Base-by-base conservation (phyloP, 805 yeast genomes). In the Komagataella kurtzmanii region DNA sequence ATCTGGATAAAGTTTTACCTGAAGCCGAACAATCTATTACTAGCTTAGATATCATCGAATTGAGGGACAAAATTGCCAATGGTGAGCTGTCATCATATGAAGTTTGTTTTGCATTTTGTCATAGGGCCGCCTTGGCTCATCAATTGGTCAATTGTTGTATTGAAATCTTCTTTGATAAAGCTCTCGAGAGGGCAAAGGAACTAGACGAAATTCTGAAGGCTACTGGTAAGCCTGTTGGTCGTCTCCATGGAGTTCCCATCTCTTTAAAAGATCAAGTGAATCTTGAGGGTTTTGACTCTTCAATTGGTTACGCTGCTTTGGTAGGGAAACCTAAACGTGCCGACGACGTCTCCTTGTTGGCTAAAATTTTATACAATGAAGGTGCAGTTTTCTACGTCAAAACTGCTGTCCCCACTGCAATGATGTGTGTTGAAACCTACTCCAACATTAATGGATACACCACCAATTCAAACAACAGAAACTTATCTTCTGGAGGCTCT, bases 401-500 rank as follows among this genome's bases (percentile, higher is more conserved):
- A 60, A 81, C 85, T 3, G 69, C 67, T 47, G 67, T 66, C 12
- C 85, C 86, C 7, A 83, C 79, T 61, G 74, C 78, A 2, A 68
- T 81, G 68, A 79, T 81, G 83, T 81, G 77, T 53, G 63, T 76
- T 55, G 83, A 79, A 58, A 75, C 83, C 12, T 63, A 65, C 53
- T 76, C 77, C 56, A 72, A 72, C 58, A 65, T 80, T 54, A 71
- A 69, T 50, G 83, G 83, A 2, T 64, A 72, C 47, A 72, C 82
- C 2, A 60, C 68, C 54, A 80, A 79, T 57, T 73, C 83, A 0
- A 64, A 66, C 61, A 78, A 80, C 55, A 66, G 78, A 45, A 64
- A 70, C 45, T 67, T 79, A 54, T 71, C 81, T 7, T 72, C 79
- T 1, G 86, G 86, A 51, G 87, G 87, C 12, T 76, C 82, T 1